phyloP scores from a whole-genome alignment of 371 early-diverging fungal genomes.

The Syncephalastrum monosporum region DNA sequence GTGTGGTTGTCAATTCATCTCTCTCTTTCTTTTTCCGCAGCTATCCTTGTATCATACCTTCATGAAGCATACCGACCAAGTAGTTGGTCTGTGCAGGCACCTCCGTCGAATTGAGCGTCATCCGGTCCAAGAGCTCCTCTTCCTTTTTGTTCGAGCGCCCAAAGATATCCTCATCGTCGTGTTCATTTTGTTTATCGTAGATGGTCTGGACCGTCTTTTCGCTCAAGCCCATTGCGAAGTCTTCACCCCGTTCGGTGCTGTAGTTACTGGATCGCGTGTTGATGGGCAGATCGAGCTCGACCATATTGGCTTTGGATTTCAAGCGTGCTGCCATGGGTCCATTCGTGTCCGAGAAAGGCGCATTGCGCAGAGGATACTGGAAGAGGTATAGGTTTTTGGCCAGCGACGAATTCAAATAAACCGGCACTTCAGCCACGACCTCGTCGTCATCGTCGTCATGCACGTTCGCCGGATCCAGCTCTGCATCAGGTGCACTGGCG shows the following conservation, averaged over 20 bases:
- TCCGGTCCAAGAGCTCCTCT: slow-evolving; percentile 67
- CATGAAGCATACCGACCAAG: slow-evolving; percentile 72
- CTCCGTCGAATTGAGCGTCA: slow-evolving; percentile 74
- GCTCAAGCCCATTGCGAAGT: slow-evolving; percentile 76
- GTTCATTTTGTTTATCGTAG: slow-evolving; percentile 56
- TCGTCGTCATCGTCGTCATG: slow-evolving; percentile 60
- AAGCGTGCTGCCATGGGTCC: slow-evolving; percentile 71
- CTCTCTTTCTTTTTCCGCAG: too few relatives aligned
- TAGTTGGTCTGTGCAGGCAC: slow-evolving; percentile 80
- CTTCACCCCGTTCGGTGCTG: slow-evolving; percentile 75
- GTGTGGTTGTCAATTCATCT: background rate
- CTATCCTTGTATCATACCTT: slow-evolving; percentile 44
- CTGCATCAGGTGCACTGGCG: slow-evolving; percentile 6
- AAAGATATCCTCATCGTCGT: slow-evolving; percentile 41
- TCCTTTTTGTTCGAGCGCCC: slow-evolving; percentile 34
- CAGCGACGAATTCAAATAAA: slow-evolving; percentile 70
- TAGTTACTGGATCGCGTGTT: slow-evolving; percentile 71
- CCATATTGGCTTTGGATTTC: slow-evolving; percentile 76
- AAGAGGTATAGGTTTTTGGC: slow-evolving; percentile 73
- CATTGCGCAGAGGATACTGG: slow-evolving; percentile 80
- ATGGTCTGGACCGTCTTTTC: slow-evolving; percentile 70
- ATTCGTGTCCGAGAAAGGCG: slow-evolving; percentile 42
- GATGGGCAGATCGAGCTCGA: slow-evolving; percentile 87
- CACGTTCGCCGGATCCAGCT: background rate
- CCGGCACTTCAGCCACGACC: slow-evolving; percentile 75